Conservation (phyloP, 495 filamentous ascomycete genomes). For the Cercophora newfieldiana region DNA sequence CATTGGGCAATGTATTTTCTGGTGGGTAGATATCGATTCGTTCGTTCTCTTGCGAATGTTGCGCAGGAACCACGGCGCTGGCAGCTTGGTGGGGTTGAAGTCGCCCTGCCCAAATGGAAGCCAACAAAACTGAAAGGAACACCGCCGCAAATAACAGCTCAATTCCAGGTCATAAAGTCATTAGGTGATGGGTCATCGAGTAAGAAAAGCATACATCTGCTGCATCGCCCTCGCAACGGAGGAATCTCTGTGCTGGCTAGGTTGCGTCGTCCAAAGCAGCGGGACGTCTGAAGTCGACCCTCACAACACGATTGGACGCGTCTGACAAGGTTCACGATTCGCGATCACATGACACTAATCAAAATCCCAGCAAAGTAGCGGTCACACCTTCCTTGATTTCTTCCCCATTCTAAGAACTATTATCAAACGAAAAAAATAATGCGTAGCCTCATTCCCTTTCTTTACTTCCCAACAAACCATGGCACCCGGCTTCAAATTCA, state of each 20-base stretch:
- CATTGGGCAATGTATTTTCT: conserved; percentile 21
- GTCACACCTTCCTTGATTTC: background rate
- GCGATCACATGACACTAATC: conserved; percentile 17
- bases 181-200: background rate
- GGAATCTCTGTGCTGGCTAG: conserved; percentile 4
- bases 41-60: background rate
- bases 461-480: background rate
- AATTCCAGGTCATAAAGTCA: background rate
- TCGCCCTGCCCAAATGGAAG: background rate
- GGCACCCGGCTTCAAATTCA: background rate
- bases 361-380: background rate
- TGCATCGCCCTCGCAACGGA: background rate
- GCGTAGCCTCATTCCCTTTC: background rate
- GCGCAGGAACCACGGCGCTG: no score
- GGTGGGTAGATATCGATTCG: background rate
- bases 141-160: background rate
- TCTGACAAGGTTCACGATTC: background rate
- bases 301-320: conserved; percentile 1
- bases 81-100: no score
- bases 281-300: background rate
- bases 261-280: background rate
- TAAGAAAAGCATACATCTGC: background rate
- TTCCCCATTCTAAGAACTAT: background rate
- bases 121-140: background rate
- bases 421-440: background rate